phyloP scores from a whole-genome alignment of 495 filamentous ascomycete species.

The Immersiella caudata region DNA sequence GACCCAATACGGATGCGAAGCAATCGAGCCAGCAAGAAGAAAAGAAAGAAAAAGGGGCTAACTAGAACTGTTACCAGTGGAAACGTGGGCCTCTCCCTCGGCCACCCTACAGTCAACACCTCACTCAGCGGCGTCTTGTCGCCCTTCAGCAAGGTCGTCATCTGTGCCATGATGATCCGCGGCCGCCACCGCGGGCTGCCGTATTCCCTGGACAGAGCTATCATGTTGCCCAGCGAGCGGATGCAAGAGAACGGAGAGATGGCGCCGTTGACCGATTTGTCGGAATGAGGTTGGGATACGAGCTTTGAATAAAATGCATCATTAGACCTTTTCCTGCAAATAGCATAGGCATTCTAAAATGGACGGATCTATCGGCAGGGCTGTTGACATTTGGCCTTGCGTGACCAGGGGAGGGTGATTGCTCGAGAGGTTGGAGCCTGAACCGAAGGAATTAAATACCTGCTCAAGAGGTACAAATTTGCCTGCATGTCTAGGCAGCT shows the following conservation, averaged over 20 bases:
- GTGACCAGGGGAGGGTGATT: too few species aligned
- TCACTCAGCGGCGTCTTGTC: constrained; percentile 78
- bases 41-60: not conserved
- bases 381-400: too few species aligned
- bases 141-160: constrained; percentile 76
- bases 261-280: not conserved
- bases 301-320: too few species aligned
- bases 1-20: too few species aligned
- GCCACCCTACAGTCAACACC: constrained; percentile 69
- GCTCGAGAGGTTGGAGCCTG: too few species aligned
- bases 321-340: too few species aligned
- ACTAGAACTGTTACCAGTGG: constrained; percentile 48
- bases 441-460: too few species aligned
- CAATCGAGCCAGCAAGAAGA: not conserved
- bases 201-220: constrained; percentile 83
- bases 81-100: constrained; percentile 83
- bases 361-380: too few species aligned
- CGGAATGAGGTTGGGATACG: too few species aligned
- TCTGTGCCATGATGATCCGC: constrained; percentile 89
- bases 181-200: constrained; percentile 91
- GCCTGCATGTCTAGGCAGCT: not conserved
- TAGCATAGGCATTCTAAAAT: too few species aligned
- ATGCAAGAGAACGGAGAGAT: constrained; percentile 6
- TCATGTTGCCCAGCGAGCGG: constrained; percentile 73
- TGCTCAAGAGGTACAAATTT: too few species aligned